Evolutionary conservation across 345 rosid genomes (phyloP).

Genomic region (Barbarea vulgaris): DNA sequence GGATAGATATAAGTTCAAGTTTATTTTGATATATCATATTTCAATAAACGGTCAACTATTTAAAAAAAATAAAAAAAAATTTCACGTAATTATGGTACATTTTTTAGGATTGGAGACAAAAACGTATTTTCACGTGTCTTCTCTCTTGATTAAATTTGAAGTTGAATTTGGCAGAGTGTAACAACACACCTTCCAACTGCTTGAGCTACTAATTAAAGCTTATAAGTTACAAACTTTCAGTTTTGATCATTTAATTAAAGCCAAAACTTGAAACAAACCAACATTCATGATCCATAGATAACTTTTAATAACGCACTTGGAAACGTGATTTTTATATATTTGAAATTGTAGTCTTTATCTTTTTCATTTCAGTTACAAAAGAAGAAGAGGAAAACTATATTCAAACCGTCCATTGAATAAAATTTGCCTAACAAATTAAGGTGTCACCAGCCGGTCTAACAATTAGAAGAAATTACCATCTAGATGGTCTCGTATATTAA

Average conservation of each 20-base stretch:
- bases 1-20: background rate
- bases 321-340: background rate
- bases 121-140: background rate
- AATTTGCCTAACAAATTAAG: constrained; percentile 22
- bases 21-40: background rate
- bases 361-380: background rate
- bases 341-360: background rate
- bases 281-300: background rate
- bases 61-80: no score
- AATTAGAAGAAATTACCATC: constrained; percentile 10
- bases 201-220: background rate
- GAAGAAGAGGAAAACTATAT: background rate
- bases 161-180: background rate
- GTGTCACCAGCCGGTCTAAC: constrained; percentile 3
- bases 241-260: background rate
- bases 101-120: background rate
- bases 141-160: background rate
- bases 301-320: background rate
- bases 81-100: background rate
- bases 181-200: background rate
- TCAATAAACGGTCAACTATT: background rate
- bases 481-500: constrained; percentile 25
- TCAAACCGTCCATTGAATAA: constrained; percentile 35
- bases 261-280: background rate
- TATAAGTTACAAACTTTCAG: background rate